Evolutionary conservation across 805 yeast species (phyloP).

Genomic region (Saccharomycopsis malanga): DNA sequence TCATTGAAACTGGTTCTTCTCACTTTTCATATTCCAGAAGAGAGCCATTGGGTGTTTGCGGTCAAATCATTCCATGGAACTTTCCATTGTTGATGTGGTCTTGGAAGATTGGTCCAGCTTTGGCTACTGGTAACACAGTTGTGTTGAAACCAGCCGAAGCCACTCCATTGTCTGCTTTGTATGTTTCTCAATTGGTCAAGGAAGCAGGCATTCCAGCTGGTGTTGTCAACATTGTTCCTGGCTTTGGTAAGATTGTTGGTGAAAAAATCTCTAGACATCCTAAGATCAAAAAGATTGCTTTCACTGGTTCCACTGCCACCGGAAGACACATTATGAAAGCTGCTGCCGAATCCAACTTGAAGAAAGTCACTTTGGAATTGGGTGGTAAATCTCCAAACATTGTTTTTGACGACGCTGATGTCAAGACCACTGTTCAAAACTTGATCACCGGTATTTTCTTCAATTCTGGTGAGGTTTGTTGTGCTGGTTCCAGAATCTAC

Average conservation of each 20-base stretch:
- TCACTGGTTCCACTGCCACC: conserved; percentile 92
- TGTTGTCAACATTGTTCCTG: conserved; percentile 80
- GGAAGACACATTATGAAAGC: conserved; percentile 77
- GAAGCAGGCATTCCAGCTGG: conserved; percentile 92
- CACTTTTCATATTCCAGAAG: conserved; percentile 75
- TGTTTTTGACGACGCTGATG: conserved; percentile 78
- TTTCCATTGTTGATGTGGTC: conserved; percentile 91
- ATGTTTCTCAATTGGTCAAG: conserved; percentile 56
- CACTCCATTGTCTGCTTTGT: conserved; percentile 84
- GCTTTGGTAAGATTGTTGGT: conserved; percentile 83
- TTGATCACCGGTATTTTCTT: conserved; percentile 78
- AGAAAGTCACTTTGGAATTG: conserved; percentile 87
- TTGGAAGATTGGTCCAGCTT: conserved; percentile 92
- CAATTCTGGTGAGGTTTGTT: conserved; percentile 95
- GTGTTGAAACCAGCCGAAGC: conserved; percentile 89
- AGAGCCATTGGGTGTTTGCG: conserved; percentile 93
- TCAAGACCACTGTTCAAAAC: conserved; percentile 67
- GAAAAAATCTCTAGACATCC: conserved; percentile 71
- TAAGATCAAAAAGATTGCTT: conserved; percentile 81
- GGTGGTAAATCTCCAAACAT: conserved; percentile 97
- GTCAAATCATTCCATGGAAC: conserved; percentile 96
- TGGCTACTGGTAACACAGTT: conserved; percentile 84
- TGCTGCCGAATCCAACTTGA: conserved; percentile 75
- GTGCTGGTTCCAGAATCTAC: conserved; percentile 89
- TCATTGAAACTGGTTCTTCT: conserved; percentile 64